Percentiles rank a stretch among this genome's conserved stretches.
Evolutionary conservation across 768 basidiomycete species (phyloP).

Genomic region (Agaricus sinodeliciosus): DNA sequence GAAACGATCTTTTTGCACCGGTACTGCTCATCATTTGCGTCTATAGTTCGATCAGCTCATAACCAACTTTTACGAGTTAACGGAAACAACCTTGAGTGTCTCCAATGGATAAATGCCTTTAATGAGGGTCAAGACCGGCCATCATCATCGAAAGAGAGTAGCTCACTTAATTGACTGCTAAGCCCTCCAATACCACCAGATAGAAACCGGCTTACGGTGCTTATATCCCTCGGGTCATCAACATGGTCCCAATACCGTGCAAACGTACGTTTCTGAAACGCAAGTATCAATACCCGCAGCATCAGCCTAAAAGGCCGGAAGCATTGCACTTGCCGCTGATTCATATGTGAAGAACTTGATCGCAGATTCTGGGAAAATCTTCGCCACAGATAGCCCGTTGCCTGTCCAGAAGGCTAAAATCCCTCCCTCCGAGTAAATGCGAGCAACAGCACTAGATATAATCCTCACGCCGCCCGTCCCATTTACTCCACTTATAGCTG

Average conservation of each 20-base stretch:
- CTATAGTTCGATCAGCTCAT: conserved; percentile 28
- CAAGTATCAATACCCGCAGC: conserved; percentile 11
- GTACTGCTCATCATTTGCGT: conserved; percentile 97
- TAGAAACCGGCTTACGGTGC: conserved; percentile 86
- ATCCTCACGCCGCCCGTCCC: conserved; percentile 50
- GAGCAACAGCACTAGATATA: conserved; percentile 63
- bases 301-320: conserved; percentile 6
- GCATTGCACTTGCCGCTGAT: conserved; percentile 60
- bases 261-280: conserved; percentile 82
- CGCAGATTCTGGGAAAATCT: conserved; percentile 97
- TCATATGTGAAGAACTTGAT: conserved; percentile 98
- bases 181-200: conserved; percentile 97
- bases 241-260: conserved; percentile 89
- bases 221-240: conserved; percentile 82
- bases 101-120: conserved; percentile 95
- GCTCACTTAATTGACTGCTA: conserved; percentile 80
- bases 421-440: conserved; percentile 88
- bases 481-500: conserved; percentile 33
- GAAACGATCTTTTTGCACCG: conserved; percentile 43
- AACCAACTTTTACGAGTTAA: not conserved
- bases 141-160: conserved; percentile 4
- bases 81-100: conserved; percentile 69
- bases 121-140: conserved; percentile 14
- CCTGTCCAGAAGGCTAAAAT: conserved; percentile 97
- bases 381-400: conserved; percentile 86